Percentiles rank a stretch among this genome's conserved stretches.
Conservation (phyloP, 2,329 filamentous ascomycete species). For the Fusarium sp. region DNA sequence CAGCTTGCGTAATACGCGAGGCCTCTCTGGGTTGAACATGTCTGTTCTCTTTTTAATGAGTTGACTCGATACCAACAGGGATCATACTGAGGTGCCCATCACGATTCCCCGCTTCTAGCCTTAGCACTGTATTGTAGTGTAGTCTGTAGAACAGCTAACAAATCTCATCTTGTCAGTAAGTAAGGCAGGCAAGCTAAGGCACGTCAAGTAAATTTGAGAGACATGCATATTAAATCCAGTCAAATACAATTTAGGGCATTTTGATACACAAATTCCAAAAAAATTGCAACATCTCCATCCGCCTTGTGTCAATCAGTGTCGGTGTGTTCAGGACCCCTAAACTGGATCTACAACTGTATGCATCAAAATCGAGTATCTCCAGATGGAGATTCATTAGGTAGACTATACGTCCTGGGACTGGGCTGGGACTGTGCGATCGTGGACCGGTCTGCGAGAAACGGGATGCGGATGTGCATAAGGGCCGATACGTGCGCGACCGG, state of each 20-base stretch:
- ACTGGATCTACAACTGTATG: constrained; percentile 1
- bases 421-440: constrained; percentile 11
- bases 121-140: not conserved
- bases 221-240: not conserved
- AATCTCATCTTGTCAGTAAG: not conserved
- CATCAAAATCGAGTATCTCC: constrained; percentile 1
- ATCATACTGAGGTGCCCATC: constrained; percentile 7
- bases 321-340: constrained; percentile 14
- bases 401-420: not conserved
- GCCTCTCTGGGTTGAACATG: constrained; percentile 29
- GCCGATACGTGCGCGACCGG: constrained; percentile 23
- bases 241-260: not conserved
- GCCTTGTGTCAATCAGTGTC: constrained; percentile 26
- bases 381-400: constrained; percentile 14
- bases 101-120: constrained; percentile 26
- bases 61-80: constrained; percentile 19
- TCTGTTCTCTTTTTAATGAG: constrained; percentile 22
- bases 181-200: not conserved
- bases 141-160: not conserved
- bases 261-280: not conserved
- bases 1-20: constrained; percentile 42
- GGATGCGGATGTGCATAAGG: constrained; percentile 5
- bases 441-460: constrained; percentile 10
- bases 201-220: constrained; percentile 6
- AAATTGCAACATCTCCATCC: not conserved